A percentile compares a stretch with the other conserved stretches of the same genome.
Evolutionary conservation across 176 grass and related monocot species (phyloP).

Genomic region (Hsuehochloa calcarea): DNA sequence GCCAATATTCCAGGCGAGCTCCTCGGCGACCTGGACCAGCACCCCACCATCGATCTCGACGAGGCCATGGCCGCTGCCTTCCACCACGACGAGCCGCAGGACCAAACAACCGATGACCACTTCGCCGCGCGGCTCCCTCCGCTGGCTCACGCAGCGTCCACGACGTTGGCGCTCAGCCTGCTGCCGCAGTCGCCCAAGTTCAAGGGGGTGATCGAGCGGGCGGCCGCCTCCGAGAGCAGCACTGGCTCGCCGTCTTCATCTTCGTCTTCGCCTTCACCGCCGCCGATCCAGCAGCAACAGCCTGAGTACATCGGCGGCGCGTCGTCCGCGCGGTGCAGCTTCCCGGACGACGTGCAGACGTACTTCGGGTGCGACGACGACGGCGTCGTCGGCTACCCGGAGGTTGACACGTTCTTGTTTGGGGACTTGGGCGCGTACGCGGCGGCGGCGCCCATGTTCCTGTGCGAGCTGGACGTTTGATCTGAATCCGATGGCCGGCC

Average conservation of each 20-base stretch:
- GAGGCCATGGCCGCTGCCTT: neutral
- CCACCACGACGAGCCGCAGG: neutral
- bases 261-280: neutral
- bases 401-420: constrained; percentile 58
- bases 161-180: constrained; percentile 16
- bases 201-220: constrained; percentile 51
- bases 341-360: constrained; percentile 75
- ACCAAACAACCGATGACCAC: neutral
- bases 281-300: neutral
- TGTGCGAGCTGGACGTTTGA: constrained; percentile 48
- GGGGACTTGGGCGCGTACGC: constrained; percentile 46
- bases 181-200: constrained; percentile 46
- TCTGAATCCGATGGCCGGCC: neutral
- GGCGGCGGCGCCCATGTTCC: constrained; percentile 59
- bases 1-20: neutral
- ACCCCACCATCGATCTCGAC: neutral
- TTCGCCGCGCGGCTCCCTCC: neutral
- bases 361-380: constrained; percentile 45
- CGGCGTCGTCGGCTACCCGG: neutral
- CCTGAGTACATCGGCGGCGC: neutral
- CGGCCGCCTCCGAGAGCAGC: neutral
- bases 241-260: neutral
- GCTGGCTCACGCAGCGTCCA: neutral
- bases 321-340: constrained; percentile 32
- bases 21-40: neutral